Conservation (phyloP, 306 rosid genomes). For the Cajanus cajan region DNA sequence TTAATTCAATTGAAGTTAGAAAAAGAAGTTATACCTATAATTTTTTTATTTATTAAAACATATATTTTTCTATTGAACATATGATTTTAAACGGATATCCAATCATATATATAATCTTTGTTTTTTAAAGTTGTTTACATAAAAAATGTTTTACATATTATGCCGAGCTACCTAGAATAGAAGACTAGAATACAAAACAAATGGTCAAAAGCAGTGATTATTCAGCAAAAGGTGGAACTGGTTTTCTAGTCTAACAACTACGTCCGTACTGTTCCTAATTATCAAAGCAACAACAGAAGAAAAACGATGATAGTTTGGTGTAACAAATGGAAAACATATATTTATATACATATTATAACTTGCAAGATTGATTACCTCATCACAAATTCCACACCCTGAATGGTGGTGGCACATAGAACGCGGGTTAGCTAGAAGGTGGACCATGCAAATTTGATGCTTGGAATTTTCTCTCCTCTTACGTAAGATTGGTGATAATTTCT, state of each 20-base stretch:
- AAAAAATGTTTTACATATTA: neutral
- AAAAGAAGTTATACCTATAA: too few species aligned
- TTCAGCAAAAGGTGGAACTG: neutral
- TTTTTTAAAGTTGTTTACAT: too few species aligned
- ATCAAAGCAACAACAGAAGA: neutral
- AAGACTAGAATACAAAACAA: neutral
- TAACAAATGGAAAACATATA: neutral
- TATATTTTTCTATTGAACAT: too few species aligned
- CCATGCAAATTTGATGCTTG: neutral
- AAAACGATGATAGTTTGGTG: neutral
- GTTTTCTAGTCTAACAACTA: neutral
- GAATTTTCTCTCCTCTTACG: slow-evolving; percentile 28
- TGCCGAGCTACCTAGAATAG: neutral
- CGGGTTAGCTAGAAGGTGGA: slow-evolving; percentile 6
- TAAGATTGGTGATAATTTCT: slow-evolving; percentile 27
- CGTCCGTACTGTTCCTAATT: neutral
- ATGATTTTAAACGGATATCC: too few species aligned
- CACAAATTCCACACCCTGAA: slow-evolving; percentile 17
- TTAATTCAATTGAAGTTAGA: too few species aligned
- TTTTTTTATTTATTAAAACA: too few species aligned
- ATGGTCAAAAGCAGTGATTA: neutral
- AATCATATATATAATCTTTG: too few species aligned
- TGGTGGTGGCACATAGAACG: slow-evolving; percentile 31
- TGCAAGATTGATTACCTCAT: neutral
- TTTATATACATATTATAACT: neutral